Base-by-base conservation (phyloP, 768 basidiomycete species). In the Tremella mesenterica region DNA sequence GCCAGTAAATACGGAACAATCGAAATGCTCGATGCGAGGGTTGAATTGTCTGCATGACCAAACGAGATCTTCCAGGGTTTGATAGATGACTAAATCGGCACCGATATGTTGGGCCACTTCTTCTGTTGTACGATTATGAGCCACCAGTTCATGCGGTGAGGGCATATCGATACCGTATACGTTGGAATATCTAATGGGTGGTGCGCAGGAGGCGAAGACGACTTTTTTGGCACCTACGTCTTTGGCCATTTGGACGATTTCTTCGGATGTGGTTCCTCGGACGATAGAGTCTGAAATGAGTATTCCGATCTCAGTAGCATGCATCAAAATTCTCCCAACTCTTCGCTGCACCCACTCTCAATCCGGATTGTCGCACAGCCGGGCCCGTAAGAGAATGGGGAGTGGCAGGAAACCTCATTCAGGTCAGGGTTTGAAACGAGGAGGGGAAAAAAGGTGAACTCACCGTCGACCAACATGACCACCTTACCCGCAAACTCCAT, bases 141-240 rank as follows among this genome's bases (percentile, higher is more conserved):
- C 93, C 47, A 97, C 91, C 28, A 97, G 84, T 69, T 97, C 93
- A 30, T 78, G 75, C n/a, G 88, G 83, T 3, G 91, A 89, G 27
- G 95, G 93, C 95, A 97, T 99, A 76, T 99, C 95, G 69, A 99
- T 99, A 18, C 95, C 95, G 73, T 99, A 97, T 4, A 99, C 95
- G 69, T 97, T 95, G 4, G 91, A 85, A 70, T 83, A 81, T 25
- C 92, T 82, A 63, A 99, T 97, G 0, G 95, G 89, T 5, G 95
- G 95, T 7, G 95, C 89, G 68, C 95, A 97, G 46, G 90, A 93
- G 1, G 95, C 95, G 43, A 97, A 83, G 58, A 96, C 85, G 65
- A 99, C 89, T 62, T 86, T 88, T 74, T 86, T 90, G 16, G 95
- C 93, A 14, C 95, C 95, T 14, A 95, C 95, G 66, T 99, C 95